Percentiles rank a stretch among this genome's conserved stretches.
These are phyloP conservation scores for Dichotomopilus funicola DNA, from an alignment of 2,329 filamentous ascomycete genomes.

Conservation along the genomic window DNA sequence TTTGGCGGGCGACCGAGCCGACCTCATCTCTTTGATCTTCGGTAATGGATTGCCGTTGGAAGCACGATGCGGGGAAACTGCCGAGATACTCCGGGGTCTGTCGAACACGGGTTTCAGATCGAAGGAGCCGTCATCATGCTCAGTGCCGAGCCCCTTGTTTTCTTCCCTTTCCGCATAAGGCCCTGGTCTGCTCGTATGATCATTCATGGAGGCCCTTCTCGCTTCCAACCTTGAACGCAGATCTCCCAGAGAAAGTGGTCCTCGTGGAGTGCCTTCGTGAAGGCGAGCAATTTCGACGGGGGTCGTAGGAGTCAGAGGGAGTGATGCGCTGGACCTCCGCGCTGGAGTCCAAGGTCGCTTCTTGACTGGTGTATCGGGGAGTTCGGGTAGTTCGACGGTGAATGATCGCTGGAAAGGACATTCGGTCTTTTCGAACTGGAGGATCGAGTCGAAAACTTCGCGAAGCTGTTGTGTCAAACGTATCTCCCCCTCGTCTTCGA, in stretches of 20 bases:
- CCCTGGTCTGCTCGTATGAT: slow-evolving; percentile 2
- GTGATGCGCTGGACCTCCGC: slow-evolving; percentile 24
- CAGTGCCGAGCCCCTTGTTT: neutral
- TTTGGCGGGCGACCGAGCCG: slow-evolving; percentile 26
- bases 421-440: slow-evolving; percentile 80
- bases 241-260: slow-evolving; percentile 13
- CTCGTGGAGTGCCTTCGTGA: slow-evolving; percentile 14
- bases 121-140: neutral
- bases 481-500: slow-evolving; percentile 56
- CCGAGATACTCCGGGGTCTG: neutral
- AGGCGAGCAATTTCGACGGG: slow-evolving; percentile 19
- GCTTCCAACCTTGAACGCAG: slow-evolving; percentile 1
- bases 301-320: slow-evolving; percentile 25
- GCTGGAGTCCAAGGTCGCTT: slow-evolving; percentile 64
- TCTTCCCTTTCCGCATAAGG: neutral
- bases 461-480: slow-evolving; percentile 61
- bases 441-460: slow-evolving; percentile 60
- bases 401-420: slow-evolving; percentile 80
- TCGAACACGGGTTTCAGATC: neutral
- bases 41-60: slow-evolving; percentile 30
- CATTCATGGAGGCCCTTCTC: neutral
- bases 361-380: slow-evolving; percentile 56
- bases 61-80: slow-evolving; percentile 27
- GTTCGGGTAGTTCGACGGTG: slow-evolving; percentile 64
- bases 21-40: slow-evolving; percentile 23